Evolutionary conservation across 352 stramenopile species (phyloP), one percentile per base, ranked within the genome.

Genomic region (Phytophthora constricta): DNA sequence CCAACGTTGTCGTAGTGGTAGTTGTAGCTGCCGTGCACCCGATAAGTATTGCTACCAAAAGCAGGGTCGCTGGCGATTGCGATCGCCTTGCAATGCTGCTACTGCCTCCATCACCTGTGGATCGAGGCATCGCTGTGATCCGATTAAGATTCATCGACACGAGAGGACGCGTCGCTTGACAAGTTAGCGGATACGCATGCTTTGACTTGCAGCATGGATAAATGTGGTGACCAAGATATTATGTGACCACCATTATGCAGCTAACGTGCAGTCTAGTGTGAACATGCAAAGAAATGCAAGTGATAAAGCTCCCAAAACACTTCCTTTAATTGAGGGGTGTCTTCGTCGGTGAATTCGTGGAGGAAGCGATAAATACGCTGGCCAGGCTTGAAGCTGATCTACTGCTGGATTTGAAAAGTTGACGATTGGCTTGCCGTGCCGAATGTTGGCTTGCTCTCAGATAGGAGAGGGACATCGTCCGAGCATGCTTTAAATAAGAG

Each of bases 401-500:
- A 17, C 49, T 56, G 37, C 45, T 61, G 37, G 11, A 62, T 53
- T 3, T 41, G 22, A 22, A 37, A 52, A 9, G 42, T 33, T 31
- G 31, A 45, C 42, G 48, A 42, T 56, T 13, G 28, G 59, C 16
- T 11, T 26, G 39, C 19, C 31, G 62, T 64, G 41, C 68, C 63
- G 23, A 76, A 73, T 47, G 22, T 56, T 14, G 39, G 25, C 13
- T 52, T 54, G 52, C 13, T 62, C 13, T 60, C 57, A 1, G 50
- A 60, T 26, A 72, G 63, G 17, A 73, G 58, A 7, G 54, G 63
- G 20, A 45, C 50, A 66, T 73, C 53, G 7, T 76, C 68, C 43
- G 54, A 76, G 56, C 49, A 73, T 26, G 31, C 64, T 76, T 14
- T 20, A 23, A 16, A 16, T 16, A 42, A 10, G 54, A 46, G 41